Conservation (phyloP, 2,329 filamentous ascomycete species). For the Phaeoacremonium minimum region DNA sequence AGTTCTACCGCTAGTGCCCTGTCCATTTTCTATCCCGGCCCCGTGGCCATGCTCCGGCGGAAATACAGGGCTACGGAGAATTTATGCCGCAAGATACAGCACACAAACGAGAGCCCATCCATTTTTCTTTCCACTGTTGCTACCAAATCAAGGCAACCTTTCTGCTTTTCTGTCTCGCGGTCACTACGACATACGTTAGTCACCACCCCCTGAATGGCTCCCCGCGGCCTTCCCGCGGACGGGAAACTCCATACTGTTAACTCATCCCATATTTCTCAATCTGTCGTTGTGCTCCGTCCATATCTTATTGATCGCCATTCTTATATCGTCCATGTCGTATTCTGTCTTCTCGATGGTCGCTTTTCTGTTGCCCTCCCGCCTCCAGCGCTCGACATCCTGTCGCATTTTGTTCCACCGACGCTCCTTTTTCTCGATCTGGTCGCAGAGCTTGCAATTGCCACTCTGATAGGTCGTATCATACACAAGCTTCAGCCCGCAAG, state of each 20-base stretch:
- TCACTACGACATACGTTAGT: no score
- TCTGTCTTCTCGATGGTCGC: constrained; percentile 71
- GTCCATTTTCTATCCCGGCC: no score
- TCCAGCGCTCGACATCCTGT: constrained; percentile 74
- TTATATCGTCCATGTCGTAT: constrained; percentile 63
- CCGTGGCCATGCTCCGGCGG: no score
- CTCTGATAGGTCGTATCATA: constrained; percentile 63
- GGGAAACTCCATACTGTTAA: no score
- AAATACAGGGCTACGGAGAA: no score
- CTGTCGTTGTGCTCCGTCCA: constrained; percentile 28
- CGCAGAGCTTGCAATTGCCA: constrained; percentile 77
- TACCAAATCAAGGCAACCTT: no score
- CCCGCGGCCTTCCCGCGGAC: no score
- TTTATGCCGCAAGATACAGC: no score
- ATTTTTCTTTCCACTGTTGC: no score
- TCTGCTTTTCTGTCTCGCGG: no score
- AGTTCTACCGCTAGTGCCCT: constrained; percentile 14
- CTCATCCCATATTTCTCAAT: constrained; percentile 33
- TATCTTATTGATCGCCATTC: constrained; percentile 53
- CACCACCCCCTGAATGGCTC: no score
- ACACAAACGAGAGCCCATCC: no score
- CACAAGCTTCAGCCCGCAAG: constrained; percentile 89
- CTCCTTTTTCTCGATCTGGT: constrained; percentile 82
- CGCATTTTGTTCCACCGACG: constrained; percentile 71
- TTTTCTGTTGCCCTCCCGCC: constrained; percentile 66